Conservation (phyloP, 257 asterid genomes). For the Solanum lignicaule region DNA sequence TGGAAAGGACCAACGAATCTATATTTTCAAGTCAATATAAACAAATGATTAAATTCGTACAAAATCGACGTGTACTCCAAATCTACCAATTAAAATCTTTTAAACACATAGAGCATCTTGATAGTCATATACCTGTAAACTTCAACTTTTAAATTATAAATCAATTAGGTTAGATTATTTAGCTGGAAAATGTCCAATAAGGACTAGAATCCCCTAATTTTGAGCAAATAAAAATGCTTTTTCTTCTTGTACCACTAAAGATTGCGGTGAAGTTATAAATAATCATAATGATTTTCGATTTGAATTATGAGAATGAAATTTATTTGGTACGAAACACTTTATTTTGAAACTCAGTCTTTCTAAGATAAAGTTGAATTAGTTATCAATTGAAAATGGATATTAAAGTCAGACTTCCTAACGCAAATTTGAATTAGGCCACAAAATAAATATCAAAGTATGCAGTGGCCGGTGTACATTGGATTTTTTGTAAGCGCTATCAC, state of each 20-base stretch:
- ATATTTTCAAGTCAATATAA: not conserved
- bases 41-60: not conserved
- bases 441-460: not conserved
- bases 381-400: not conserved
- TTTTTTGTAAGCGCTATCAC: not conserved
- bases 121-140: not conserved
- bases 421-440: not conserved
- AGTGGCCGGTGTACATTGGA: not conserved
- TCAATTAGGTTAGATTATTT: not conserved
- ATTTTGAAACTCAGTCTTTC: not conserved
- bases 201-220: not conserved
- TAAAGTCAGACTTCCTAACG: not conserved
- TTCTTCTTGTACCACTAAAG: not conserved
- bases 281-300: not conserved
- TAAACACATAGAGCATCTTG: not conserved
- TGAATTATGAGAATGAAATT: not conserved
- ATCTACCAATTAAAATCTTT: not conserved
- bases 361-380: not conserved
- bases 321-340: rapidly evolving
- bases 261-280: not conserved
- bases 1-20: not conserved
- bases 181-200: not conserved
- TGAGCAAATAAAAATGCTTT: not conserved
- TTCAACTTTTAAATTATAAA: not conserved
- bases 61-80: not conserved